Evolutionary conservation across 768 basidiomycete genomes (phyloP).

Genomic region (Rubroboletus pulcherrimus): DNA sequence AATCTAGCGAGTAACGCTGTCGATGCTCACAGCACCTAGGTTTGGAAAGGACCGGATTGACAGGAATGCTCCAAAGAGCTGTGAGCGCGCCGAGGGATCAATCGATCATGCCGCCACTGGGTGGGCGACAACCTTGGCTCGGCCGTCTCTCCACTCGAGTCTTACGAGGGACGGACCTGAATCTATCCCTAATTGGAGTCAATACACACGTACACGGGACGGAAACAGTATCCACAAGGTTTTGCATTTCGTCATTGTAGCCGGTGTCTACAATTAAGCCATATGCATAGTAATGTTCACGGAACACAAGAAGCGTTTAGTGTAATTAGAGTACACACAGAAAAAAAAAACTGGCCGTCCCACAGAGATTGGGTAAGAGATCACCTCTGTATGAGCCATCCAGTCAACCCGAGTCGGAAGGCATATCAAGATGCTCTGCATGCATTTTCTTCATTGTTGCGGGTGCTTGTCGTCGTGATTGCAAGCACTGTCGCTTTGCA

Average conservation of each 20-base stretch:
- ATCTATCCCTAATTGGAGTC: conserved; percentile 23
- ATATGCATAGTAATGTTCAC: conserved; percentile 19
- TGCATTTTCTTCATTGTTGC: conserved; percentile 5
- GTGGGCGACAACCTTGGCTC: not conserved
- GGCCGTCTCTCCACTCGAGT: not conserved
- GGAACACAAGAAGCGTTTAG: conserved; percentile 9
- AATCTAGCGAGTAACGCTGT: not conserved
- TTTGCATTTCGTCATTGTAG: conserved; percentile 16
- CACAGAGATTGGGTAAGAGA: not conserved
- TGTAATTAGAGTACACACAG: conserved; percentile 15
- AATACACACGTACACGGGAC: conserved; percentile 16
- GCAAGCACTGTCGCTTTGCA: conserved; percentile 9
- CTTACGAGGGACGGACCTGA: conserved; percentile 18
- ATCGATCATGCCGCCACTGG: not conserved
- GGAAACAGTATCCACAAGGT: conserved; percentile 7
- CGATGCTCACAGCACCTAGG: not conserved
- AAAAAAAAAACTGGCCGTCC: conserved; percentile 1
- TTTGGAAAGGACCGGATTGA: not conserved
- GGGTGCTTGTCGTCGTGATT: conserved; percentile 3
- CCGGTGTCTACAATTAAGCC: conserved; percentile 21
- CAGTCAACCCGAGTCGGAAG: not conserved
- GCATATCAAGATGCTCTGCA: not conserved
- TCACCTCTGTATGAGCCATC: not conserved
- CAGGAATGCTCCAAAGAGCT: not conserved
- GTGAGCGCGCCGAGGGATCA: not conserved